A percentile compares a stretch with the other conserved stretches of the same genome.
These are phyloP conservation scores for Mrakia hoshinonis DNA, from an alignment of 768 basidiomycete species.

Conservation along the genomic window DNA sequence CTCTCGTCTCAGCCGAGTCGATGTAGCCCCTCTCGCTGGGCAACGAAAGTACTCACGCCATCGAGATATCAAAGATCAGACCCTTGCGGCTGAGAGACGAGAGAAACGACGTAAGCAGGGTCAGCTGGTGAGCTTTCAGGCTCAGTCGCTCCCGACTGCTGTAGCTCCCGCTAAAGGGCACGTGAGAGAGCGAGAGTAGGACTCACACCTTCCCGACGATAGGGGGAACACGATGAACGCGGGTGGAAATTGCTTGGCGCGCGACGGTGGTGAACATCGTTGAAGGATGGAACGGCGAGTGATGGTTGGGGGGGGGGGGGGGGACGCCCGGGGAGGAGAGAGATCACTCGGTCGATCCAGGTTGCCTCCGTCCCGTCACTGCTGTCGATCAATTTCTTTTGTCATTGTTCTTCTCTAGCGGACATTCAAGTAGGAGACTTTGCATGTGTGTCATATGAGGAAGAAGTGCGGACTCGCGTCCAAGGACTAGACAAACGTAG, in stretches of 20 bases:
- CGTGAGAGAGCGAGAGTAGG: background rate
- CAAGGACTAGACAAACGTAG: too few species aligned
- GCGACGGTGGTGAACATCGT: slow-evolving; percentile 9
- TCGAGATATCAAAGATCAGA: slow-evolving; percentile 74
- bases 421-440: too few species aligned
- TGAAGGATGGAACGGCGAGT: slow-evolving; percentile 5
- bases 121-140: background rate
- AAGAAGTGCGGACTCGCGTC: too few species aligned
- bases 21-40: too few species aligned
- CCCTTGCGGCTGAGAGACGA: slow-evolving; percentile 63
- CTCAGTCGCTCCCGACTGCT: background rate
- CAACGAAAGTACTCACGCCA: slow-evolving; percentile 42
- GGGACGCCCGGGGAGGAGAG: background rate
- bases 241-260: slow-evolving; percentile 6
- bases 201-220: slow-evolving; percentile 14
- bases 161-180: background rate
- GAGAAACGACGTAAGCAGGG: background rate
- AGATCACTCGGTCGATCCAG: background rate
- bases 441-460: too few species aligned
- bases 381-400: too few species aligned
- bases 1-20: background rate
- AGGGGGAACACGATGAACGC: slow-evolving; percentile 19
- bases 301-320: background rate
- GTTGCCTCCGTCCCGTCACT: too few species aligned
- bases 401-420: too few species aligned